Percentiles rank a stretch among this genome's conserved stretches.
Conservation (phyloP, 2,329 filamentous ascomycete genomes). For the Botrytis fabae region DNA sequence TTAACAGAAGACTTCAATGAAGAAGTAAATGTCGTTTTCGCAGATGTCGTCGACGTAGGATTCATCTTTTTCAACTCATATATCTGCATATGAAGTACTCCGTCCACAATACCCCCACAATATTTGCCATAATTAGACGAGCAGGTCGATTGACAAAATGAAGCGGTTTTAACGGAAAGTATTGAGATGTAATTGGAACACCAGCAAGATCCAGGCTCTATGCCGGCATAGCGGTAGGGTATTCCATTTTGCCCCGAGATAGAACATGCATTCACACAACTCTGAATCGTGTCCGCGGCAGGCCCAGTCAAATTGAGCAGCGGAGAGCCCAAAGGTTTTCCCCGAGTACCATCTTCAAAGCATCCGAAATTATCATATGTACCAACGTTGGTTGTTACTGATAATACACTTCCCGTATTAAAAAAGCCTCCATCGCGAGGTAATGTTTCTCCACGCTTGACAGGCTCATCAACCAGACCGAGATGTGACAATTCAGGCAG, state of each 20-base stretch:
- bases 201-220: slow-evolving; percentile 13
- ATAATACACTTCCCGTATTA: slow-evolving; percentile 4
- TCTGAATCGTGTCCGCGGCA: slow-evolving; percentile 9
- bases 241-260: not conserved
- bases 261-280: slow-evolving; percentile 11
- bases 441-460: not conserved
- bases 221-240: slow-evolving; percentile 11
- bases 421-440: not conserved
- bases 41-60: not conserved
- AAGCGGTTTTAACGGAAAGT: not conserved
- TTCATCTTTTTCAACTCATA: not conserved
- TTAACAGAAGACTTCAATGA: not conserved
- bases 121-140: not conserved
- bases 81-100: slow-evolving; percentile 13
- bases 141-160: slow-evolving; percentile 12
- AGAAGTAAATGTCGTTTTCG: not conserved
- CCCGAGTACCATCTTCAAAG: slow-evolving; percentile 2
- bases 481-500: not conserved
- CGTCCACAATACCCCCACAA: not conserved
- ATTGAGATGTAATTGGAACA: slow-evolving; percentile 14
- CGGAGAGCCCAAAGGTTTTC: slow-evolving; percentile 2
- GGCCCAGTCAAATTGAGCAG: not conserved
- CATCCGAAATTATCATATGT: slow-evolving; percentile 7
- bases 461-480: not conserved
- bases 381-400: not conserved